Evolutionary conservation across 768 basidiomycete species (phyloP).

Genomic region (Lenzites betulinus): DNA sequence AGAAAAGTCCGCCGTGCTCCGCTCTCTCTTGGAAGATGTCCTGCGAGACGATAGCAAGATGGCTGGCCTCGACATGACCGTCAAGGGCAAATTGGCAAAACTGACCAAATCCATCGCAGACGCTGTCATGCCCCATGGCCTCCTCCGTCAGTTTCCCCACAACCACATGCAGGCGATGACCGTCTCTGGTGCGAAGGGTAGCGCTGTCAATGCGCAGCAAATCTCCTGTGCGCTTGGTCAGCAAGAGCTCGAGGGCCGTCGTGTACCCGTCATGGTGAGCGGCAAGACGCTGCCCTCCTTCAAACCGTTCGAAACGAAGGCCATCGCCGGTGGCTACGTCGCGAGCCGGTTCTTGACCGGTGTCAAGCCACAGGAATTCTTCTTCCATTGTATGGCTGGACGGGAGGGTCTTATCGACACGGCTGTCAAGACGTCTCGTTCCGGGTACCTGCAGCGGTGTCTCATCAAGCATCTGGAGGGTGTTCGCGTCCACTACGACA

Average conservation of each 20-base stretch:
- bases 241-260: conserved; percentile 97
- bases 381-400: conserved; percentile 99
- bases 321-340: conserved; percentile 97
- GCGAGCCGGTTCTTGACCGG: conserved; percentile 99
- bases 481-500: conserved; percentile 94
- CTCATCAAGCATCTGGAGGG: conserved; percentile 99
- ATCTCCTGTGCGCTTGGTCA: conserved; percentile 98
- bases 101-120: conserved; percentile 92
- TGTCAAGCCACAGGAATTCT: conserved; percentile 97
- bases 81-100: conserved; percentile 82
- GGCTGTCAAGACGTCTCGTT: conserved; percentile 97
- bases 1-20: conserved; percentile 60
- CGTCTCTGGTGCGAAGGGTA: conserved; percentile 96
- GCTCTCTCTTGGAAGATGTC: conserved; percentile 82
- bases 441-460: conserved; percentile 97
- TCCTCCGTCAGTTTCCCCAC: conserved; percentile 92
- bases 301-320: conserved; percentile 95
- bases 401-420: conserved; percentile 99
- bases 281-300: conserved; percentile 98
- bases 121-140: conserved; percentile 79
- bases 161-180: conserved; percentile 99
- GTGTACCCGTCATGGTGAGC: conserved; percentile 98
- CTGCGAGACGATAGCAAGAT: conserved; percentile 95
- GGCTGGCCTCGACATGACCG: conserved; percentile 93
- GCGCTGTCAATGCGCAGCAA: conserved; percentile 94